phyloP scores from a whole-genome alignment of 116 monocot species.

The Iris pallida region DNA sequence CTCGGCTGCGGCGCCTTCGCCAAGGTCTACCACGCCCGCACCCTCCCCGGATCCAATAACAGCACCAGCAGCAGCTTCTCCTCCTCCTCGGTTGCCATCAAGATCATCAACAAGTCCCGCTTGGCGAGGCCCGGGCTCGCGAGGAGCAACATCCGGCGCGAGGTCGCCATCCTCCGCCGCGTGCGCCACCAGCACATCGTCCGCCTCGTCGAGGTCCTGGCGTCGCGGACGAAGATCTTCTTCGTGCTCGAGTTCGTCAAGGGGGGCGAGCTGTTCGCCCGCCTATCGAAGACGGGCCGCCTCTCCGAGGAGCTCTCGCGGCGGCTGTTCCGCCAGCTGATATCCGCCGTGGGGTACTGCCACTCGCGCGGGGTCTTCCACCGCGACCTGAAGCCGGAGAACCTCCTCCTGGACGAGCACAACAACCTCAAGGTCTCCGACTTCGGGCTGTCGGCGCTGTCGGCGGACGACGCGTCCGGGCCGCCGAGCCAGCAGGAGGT shows the following conservation, averaged over 20 bases:
- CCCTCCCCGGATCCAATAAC: neutral
- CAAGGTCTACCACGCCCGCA: conserved; percentile 25
- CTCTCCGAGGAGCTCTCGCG: conserved; percentile 26
- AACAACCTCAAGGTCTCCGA: conserved; percentile 73
- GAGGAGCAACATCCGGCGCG: conserved; percentile 10
- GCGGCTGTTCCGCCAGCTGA: conserved; percentile 65
- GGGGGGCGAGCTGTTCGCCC: conserved; percentile 23
- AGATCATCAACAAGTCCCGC: conserved; percentile 18
- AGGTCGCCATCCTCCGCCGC: conserved; percentile 19
- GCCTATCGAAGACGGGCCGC: conserved; percentile 12
- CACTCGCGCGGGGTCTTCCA: conserved; percentile 81
- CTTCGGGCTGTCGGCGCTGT: conserved; percentile 45
- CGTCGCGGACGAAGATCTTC: conserved; percentile 25
- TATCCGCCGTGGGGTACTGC: conserved; percentile 69
- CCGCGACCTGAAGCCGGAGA: conserved; percentile 86
- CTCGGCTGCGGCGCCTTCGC: conserved; percentile 23
- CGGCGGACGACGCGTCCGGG: neutral
- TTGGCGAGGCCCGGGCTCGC: neutral
- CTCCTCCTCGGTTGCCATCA: conserved; percentile 13
- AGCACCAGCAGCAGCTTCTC: neutral
- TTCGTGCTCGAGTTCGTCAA: conserved; percentile 26
- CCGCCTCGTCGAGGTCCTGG: conserved; percentile 26
- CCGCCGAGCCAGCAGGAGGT: neutral
- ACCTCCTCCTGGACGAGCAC: conserved; percentile 68
- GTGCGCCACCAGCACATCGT: conserved; percentile 24